Conservation (phyloP, 495 filamentous ascomycete species). For the Bacidia gigantensis region DNA sequence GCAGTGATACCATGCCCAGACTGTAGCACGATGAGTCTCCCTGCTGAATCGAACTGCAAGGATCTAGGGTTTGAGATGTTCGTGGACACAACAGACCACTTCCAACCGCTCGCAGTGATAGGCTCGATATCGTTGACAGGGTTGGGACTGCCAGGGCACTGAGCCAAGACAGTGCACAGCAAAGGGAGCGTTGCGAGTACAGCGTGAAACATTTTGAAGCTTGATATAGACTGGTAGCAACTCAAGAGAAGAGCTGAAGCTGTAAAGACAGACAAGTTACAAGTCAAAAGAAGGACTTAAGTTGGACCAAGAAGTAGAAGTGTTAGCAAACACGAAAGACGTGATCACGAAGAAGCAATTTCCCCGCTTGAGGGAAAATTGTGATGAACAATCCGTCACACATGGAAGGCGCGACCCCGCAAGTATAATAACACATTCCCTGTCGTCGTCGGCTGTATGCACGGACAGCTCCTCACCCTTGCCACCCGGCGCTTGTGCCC, state of each 20-base stretch:
- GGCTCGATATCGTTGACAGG: constrained; percentile 23
- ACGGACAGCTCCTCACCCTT: too few species aligned
- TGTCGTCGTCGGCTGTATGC: neutral
- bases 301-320: neutral
- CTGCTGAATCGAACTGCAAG: constrained; percentile 42
- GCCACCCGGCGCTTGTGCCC: too few species aligned
- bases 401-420: neutral
- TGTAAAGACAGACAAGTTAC: too few species aligned
- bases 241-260: too few species aligned
- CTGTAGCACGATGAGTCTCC: constrained; percentile 47
- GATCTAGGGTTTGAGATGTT: constrained; percentile 39
- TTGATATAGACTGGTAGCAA: too few species aligned
- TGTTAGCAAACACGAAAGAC: too few species aligned
- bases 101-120: constrained; percentile 40
- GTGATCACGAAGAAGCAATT: too few species aligned
- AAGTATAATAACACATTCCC: neutral
- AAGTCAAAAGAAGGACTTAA: neutral
- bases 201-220: too few species aligned
- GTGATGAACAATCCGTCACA: too few species aligned
- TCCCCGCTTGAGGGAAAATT: neutral
- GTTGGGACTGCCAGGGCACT: neutral
- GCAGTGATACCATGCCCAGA: constrained; percentile 36
- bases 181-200: too few species aligned
- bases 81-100: constrained; percentile 37
- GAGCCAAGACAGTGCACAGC: neutral